Base-by-base conservation (phyloP, 345 rosid genomes). In the Zanthoxylum bungeanum region DNA sequence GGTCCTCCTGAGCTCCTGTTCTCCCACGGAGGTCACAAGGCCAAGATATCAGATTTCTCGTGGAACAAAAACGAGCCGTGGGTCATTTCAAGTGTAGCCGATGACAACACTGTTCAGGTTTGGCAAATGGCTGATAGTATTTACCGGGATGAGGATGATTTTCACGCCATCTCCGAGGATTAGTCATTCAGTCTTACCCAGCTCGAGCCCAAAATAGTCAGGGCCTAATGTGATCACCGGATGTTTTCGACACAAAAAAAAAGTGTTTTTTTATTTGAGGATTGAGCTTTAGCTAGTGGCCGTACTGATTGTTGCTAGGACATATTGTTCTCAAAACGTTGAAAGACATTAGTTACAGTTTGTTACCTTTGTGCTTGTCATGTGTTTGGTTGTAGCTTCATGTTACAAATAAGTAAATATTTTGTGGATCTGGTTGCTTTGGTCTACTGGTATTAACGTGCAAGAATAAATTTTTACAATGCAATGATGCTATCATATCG, bases 1-100 rank as follows among this genome's bases (percentile, higher is more conserved):
- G 96, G 96, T 59, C 91, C 97, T 40, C 89, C 94, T 0, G 97
- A 93, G 79, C 90, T 91, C 46, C 89, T 91, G 0, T 93, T 93
- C 76, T 85, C 90, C 33, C 98, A 88, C 55, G 97, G 93, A 51
- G 97, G 98, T 51, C 97, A 90, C 80, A 86, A 84, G 75, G 89
- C 90, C 3, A 88, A 86, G 80, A 87, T 93, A 67, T 85, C 93
- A 11, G 98, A 93, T 68, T 90, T 93, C 74, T 84, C 97, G 31
- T 87, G 94, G 94, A 90, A 91, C 86, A 82, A 81, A 36, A 84
- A 80, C 64, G 87, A 85, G 76, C 86, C 88, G 1, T 84, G 95
- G 95, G 85, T 87, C 71, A 86, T 94, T 60, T 73, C 97, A 56
- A 93, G 94, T 42, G 94, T 86, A 44, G 95, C 95, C 6, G 93